Percentiles rank a stretch among this genome's conserved stretches.
Evolutionary conservation across 1,139 yeast species (phyloP).

Genomic region (Candida dubliniensis): DNA sequence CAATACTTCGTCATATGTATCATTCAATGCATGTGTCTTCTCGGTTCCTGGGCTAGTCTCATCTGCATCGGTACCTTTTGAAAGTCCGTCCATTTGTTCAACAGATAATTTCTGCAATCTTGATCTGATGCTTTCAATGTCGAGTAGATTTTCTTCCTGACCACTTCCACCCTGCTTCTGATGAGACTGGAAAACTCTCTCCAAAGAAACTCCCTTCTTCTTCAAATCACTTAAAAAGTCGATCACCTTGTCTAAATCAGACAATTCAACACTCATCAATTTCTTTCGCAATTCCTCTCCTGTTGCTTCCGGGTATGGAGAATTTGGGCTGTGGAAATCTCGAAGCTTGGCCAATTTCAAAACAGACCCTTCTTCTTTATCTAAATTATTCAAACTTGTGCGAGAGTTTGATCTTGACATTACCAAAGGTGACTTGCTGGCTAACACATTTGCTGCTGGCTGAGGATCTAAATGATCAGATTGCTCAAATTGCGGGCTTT

Average conservation of each 20-base stretch:
- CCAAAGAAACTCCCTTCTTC: slow-evolving; percentile 50
- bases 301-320: slow-evolving; percentile 28
- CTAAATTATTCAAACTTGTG: slow-evolving; percentile 34
- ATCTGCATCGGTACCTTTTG: slow-evolving; percentile 6
- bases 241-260: slow-evolving; percentile 55
- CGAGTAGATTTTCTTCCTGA: slow-evolving; percentile 15
- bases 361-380: slow-evolving; percentile 44
- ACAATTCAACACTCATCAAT: slow-evolving; percentile 43
- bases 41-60: slow-evolving; percentile 5
- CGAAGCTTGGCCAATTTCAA: slow-evolving; percentile 35
- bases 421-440: slow-evolving; percentile 25
- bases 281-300: slow-evolving; percentile 57
- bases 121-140: slow-evolving; percentile 21
- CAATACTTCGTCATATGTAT: slow-evolving; percentile 53
- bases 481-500: slow-evolving; percentile 1
- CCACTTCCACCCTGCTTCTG: slow-evolving; percentile 6
- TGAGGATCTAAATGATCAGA: slow-evolving; percentile 2
- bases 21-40: slow-evolving; percentile 24
- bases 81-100: slow-evolving; percentile 6
- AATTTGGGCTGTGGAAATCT: slow-evolving; percentile 23
- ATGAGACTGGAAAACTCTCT: slow-evolving; percentile 45
- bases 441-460: slow-evolving; percentile 15
- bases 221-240: slow-evolving; percentile 51
- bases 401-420: slow-evolving; percentile 38
- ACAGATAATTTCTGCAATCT: slow-evolving; percentile 18